phyloP scores from a whole-genome alignment of 371 early-diverging fungal species.

The Circinella umbellata region DNA sequence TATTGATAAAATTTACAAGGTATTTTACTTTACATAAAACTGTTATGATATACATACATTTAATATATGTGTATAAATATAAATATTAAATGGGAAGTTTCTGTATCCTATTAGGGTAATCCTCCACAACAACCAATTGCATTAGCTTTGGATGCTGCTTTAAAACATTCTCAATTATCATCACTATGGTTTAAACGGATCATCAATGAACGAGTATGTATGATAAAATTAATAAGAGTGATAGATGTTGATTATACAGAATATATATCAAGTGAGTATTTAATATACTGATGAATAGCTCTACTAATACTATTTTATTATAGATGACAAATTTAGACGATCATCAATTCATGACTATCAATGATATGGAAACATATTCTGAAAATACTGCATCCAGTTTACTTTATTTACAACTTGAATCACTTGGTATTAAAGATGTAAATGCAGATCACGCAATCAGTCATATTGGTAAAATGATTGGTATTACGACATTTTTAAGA shows the following conservation, averaged over 20 bases:
- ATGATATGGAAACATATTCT: conserved; percentile 85
- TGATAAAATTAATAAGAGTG: too few relatives aligned
- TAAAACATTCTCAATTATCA: conserved; percentile 58
- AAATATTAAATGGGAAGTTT: too few relatives aligned
- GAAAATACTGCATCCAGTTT: conserved; percentile 88
- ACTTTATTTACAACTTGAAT: conserved; percentile 88
- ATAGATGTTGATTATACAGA: too few relatives aligned
- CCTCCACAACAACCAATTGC: conserved; percentile 81
- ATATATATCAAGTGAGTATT: too few relatives aligned
- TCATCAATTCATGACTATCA: conserved; percentile 72
- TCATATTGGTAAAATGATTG: conserved; percentile 89
- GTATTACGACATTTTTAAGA: conserved; percentile 77
- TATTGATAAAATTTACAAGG: conserved; percentile 72
- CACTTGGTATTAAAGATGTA: conserved; percentile 79
- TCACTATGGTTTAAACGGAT: conserved; percentile 74
- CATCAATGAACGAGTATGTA: conserved; percentile 70
- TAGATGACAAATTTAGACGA: conserved; percentile 70
- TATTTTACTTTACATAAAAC: too few relatives aligned
- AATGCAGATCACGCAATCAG: conserved; percentile 91
- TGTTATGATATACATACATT: too few relatives aligned
- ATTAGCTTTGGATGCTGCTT: conserved; percentile 52
- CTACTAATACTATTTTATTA: too few relatives aligned
- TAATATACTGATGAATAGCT: too few relatives aligned
- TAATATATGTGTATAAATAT: too few relatives aligned
- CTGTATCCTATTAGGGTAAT: conserved; percentile 44